Evolutionary conservation across 2,329 filamentous ascomycete species (phyloP).

Genomic region (Aspergillus japonicus): DNA sequence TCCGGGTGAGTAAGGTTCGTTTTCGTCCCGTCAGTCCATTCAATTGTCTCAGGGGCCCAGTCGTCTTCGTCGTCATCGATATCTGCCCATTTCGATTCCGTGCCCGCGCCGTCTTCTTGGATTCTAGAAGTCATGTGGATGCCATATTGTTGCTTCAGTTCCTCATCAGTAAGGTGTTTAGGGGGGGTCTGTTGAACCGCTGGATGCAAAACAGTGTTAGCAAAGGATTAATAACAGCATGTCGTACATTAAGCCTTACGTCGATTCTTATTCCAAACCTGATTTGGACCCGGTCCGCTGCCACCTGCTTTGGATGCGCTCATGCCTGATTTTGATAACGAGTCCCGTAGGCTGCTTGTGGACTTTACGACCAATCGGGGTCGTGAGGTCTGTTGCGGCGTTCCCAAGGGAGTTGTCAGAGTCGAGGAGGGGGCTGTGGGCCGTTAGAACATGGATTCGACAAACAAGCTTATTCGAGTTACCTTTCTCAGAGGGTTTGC

Average conservation of each 20-base stretch:
- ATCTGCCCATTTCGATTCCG: slow-evolving; percentile 67
- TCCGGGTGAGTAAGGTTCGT: slow-evolving; percentile 55
- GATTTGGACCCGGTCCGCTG: slow-evolving; percentile 62
- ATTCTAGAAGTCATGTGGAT: slow-evolving; percentile 66
- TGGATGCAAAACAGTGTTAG: slow-evolving; percentile 30
- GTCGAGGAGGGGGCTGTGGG: slow-evolving; percentile 32
- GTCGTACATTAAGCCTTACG: slow-evolving; percentile 42
- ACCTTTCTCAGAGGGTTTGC: slow-evolving; percentile 58
- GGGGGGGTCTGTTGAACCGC: slow-evolving; percentile 56
- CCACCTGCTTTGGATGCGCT: slow-evolving; percentile 46
- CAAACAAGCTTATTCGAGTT: slow-evolving; percentile 19
- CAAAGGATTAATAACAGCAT: neutral
- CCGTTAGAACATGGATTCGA: slow-evolving; percentile 10
- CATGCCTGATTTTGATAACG: slow-evolving; percentile 50
- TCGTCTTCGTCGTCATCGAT: slow-evolving; percentile 69
- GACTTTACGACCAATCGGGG: slow-evolving; percentile 65
- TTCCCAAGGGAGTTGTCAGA: slow-evolving; percentile 39
- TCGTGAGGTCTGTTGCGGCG: slow-evolving; percentile 49
- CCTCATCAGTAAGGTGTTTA: slow-evolving; percentile 67
- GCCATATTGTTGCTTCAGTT: slow-evolving; percentile 67
- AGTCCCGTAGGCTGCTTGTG: slow-evolving; percentile 53
- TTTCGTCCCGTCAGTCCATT: slow-evolving; percentile 69
- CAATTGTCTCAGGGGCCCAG: slow-evolving; percentile 66
- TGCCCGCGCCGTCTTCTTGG: slow-evolving; percentile 60
- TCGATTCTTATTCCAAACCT: slow-evolving; percentile 69